phyloP scores from a whole-genome alignment of 108 stramenopile genomes.

The Skeletonema menzelii region DNA sequence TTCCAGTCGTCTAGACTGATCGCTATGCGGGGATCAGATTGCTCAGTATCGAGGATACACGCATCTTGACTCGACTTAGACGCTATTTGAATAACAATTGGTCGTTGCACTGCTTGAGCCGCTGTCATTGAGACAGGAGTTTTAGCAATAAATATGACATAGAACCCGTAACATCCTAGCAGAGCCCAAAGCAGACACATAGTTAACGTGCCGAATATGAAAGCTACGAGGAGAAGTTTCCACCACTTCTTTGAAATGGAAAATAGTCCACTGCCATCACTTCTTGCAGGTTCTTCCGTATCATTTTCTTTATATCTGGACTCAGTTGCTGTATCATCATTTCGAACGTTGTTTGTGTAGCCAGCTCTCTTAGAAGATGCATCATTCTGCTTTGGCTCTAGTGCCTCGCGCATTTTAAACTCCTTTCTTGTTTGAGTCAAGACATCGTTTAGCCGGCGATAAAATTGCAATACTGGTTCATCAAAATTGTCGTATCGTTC shows the following conservation, averaged over 20 bases:
- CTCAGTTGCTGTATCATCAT: neutral
- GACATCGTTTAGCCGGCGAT: constrained; percentile 48
- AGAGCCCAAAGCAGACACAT: constrained; percentile 40
- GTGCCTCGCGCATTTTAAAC: neutral
- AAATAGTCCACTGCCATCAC: neutral
- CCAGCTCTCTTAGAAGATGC: neutral
- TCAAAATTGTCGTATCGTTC: constrained; percentile 27
- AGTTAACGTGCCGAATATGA: neutral
- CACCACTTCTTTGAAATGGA: constrained; percentile 13
- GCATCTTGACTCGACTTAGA: neutral
- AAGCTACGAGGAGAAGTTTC: constrained; percentile 21
- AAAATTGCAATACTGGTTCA: constrained; percentile 47
- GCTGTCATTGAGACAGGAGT: neutral
- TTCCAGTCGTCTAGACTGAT: constrained; percentile 10
- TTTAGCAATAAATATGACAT: constrained; percentile 27
- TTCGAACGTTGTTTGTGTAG: neutral
- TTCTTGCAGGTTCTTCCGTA: neutral
- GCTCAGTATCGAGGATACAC: neutral
- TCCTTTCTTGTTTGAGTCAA: constrained; percentile 33
- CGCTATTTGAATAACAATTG: constrained; percentile 7
- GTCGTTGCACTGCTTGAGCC: neutral
- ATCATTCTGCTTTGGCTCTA: neutral
- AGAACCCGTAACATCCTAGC: constrained; percentile 47
- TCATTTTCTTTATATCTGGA: neutral
- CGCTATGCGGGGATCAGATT: neutral